Evolutionary conservation across 169 alveolate genomes (phyloP).

Genomic region (Sarcocystis neurona): DNA sequence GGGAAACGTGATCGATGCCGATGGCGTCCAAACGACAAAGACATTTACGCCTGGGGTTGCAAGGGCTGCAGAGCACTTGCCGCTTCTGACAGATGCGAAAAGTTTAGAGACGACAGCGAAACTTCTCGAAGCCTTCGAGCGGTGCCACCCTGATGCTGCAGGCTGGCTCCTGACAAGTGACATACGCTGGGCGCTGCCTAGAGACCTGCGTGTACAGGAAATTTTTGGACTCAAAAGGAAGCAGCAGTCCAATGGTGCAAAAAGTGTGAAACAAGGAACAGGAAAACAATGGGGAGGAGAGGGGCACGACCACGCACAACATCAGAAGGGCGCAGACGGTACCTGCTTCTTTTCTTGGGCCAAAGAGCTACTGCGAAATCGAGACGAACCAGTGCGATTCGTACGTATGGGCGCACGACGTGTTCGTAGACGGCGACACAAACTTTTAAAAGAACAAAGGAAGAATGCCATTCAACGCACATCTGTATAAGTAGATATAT

Average conservation of each 20-base stretch:
- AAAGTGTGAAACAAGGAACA: not conserved
- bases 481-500: no score
- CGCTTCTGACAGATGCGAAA: not conserved
- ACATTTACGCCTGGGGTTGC: no score
- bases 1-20: no score
- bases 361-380: not conserved
- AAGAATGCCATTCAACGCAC: not conserved
- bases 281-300: not conserved
- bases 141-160: slow-evolving; percentile 14
- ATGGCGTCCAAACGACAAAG: no score
- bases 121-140: slow-evolving; percentile 35
- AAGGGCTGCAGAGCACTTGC: not conserved
- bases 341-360: not conserved
- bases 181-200: slow-evolving; percentile 19
- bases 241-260: not conserved
- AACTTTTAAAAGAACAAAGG: not conserved
- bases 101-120: not conserved
- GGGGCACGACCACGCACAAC: not conserved
- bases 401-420: not conserved
- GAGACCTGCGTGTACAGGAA: slow-evolving; percentile 25
- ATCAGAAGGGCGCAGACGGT: not conserved
- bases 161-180: slow-evolving; percentile 37
- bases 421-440: not conserved
- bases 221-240: slow-evolving; percentile 31
- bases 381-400: slow-evolving; percentile 22